Conservation (phyloP, 2,329 filamentous ascomycete species). For the Tolypocladium pustulatum region DNA sequence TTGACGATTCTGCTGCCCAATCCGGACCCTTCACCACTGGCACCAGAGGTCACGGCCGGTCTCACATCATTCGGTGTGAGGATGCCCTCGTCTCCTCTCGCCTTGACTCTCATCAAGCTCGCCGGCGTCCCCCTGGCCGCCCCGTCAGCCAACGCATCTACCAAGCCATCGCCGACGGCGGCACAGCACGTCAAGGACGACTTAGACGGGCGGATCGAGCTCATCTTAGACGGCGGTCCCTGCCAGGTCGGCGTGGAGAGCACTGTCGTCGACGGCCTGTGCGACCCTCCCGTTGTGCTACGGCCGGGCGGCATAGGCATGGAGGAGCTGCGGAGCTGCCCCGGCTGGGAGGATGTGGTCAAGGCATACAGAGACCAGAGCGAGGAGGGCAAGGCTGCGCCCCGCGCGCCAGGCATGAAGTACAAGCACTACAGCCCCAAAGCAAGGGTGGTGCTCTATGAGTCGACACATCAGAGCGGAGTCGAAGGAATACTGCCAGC, state of each 20-base stretch:
- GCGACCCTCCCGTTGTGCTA: conserved; percentile 68
- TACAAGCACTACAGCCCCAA: conserved; percentile 96
- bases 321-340: conserved; percentile 61
- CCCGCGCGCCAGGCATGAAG: conserved; percentile 94
- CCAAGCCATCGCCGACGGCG: conserved; percentile 81
- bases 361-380: conserved; percentile 71
- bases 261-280: conserved; percentile 89
- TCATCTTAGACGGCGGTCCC: conserved; percentile 80
- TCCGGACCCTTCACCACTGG: conserved; percentile 57
- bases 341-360: conserved; percentile 71
- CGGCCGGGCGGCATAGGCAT: conserved; percentile 81
- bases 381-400: conserved; percentile 52
- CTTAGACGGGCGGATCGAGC: conserved; percentile 66
- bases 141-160: conserved; percentile 90
- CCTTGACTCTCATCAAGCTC: conserved; percentile 74
- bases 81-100: conserved; percentile 79
- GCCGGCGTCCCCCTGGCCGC: conserved; percentile 73
- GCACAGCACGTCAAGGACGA: conserved; percentile 86
- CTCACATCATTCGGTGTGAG: conserved; percentile 78
- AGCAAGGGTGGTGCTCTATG: conserved; percentile 76
- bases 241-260: conserved; percentile 91
- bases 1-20: conserved; percentile 82
- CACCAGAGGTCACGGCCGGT: conserved; percentile 84
- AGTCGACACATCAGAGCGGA: conserved; percentile 34
- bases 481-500: conserved; percentile 22